phyloP scores from a whole-genome alignment of 306 rosid species.

The Rosa multiflora region DNA sequence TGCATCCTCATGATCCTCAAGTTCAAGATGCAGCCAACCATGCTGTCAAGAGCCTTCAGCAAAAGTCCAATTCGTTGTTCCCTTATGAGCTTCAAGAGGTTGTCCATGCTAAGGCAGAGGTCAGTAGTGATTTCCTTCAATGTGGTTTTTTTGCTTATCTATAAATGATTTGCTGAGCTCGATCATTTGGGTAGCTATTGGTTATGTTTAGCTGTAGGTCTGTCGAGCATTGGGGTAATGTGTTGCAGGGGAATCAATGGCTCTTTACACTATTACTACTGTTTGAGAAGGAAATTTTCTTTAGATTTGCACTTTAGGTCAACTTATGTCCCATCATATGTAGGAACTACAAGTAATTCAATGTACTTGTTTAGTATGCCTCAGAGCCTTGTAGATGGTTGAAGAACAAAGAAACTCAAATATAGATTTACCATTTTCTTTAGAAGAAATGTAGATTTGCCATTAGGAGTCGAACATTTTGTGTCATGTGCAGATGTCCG shows the following conservation, averaged over 20 bases:
- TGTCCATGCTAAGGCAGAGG: slow-evolving; percentile 84
- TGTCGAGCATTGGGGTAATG: background rate
- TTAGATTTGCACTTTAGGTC: background rate
- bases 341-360: background rate
- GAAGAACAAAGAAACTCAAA: background rate
- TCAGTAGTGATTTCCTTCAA: slow-evolving; percentile 20
- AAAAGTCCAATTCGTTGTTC: slow-evolving; percentile 66
- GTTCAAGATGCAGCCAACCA: slow-evolving; percentile 85
- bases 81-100: slow-evolving; percentile 73
- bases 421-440: background rate
- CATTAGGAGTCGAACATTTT: background rate
- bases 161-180: background rate
- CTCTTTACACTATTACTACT: background rate
- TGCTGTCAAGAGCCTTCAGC: slow-evolving; percentile 68
- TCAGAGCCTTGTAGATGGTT: background rate
- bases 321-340: background rate
- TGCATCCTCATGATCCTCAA: slow-evolving; percentile 65
- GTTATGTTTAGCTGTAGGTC: background rate
- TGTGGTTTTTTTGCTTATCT: background rate
- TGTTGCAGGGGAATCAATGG: background rate
- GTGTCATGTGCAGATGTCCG: background rate
- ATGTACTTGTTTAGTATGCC: background rate
- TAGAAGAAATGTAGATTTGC: no score
- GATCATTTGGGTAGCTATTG: background rate
- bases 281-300: background rate